phyloP scores from a whole-genome alignment of 2,329 filamentous ascomycete genomes.

The Aspergillus melleus region DNA sequence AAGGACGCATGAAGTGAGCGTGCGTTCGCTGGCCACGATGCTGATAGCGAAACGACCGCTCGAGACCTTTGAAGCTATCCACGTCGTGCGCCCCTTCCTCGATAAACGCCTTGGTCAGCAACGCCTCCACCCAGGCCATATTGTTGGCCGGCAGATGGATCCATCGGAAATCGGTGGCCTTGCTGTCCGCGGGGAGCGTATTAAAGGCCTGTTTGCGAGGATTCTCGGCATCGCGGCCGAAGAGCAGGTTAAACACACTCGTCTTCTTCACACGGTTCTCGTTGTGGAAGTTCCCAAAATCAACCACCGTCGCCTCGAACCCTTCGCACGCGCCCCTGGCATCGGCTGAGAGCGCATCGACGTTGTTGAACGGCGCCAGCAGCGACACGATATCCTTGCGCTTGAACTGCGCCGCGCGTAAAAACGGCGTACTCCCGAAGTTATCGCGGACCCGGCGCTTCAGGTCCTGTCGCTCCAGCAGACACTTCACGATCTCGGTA shows the following conservation, averaged over 20 bases:
- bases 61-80: constrained; percentile 63
- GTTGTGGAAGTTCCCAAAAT: constrained; percentile 50
- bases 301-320: constrained; percentile 55
- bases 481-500: constrained; percentile 35
- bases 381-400: constrained; percentile 38
- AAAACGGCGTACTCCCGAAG: constrained; percentile 42
- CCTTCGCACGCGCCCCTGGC: constrained; percentile 48
- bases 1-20: constrained; percentile 62
- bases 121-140: constrained; percentile 60
- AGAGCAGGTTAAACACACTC: constrained; percentile 54
- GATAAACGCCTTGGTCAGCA: constrained; percentile 65
- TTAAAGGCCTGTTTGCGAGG: constrained; percentile 48
- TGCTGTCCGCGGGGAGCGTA: constrained; percentile 48
- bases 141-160: constrained; percentile 57
- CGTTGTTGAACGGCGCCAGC: constrained; percentile 39
- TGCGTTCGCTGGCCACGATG: constrained; percentile 60
- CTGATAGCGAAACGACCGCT: constrained; percentile 62
- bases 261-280: constrained; percentile 49
- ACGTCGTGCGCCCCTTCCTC: constrained; percentile 63
- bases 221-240: constrained; percentile 50
- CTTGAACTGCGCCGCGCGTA: constrained; percentile 42
- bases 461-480: constrained; percentile 33
- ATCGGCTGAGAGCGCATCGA: constrained; percentile 36
- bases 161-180: constrained; percentile 53
- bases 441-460: constrained; percentile 37